A percentile compares a stretch with the other conserved stretches of the same genome.
phyloP scores from a whole-genome alignment of 2,329 filamentous ascomycete genomes.

The Neurospora sp. region DNA sequence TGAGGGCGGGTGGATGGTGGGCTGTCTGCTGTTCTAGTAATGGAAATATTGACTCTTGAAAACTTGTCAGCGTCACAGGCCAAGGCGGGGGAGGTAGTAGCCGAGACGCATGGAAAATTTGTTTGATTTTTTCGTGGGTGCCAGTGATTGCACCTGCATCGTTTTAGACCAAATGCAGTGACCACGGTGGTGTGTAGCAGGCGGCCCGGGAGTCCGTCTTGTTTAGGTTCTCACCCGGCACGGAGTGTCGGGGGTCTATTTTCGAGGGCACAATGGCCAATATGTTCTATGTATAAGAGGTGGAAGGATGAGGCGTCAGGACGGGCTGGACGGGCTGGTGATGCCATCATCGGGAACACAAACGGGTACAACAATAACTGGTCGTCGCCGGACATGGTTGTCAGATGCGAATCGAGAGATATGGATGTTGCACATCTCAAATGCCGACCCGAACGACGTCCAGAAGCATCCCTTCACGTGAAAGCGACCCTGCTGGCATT shows the following conservation, averaged over 20 bases:
- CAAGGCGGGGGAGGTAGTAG: not conserved
- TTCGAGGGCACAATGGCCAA: not conserved
- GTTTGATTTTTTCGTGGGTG: not conserved
- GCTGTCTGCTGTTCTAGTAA: not conserved
- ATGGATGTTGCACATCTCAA: not conserved
- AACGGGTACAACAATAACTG: not conserved
- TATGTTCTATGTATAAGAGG: not conserved
- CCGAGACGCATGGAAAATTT: not conserved
- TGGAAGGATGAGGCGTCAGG: not conserved
- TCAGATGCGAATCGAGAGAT: not conserved
- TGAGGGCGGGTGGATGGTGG: not conserved
- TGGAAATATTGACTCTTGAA: not conserved
- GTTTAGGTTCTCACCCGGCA: not conserved
- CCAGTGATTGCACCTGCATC: not conserved
- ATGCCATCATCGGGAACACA: not conserved
- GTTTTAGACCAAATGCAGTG: not conserved
- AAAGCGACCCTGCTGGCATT: not conserved
- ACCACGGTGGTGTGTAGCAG: not conserved
- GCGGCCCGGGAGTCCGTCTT: not conserved
- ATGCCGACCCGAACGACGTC: not conserved
- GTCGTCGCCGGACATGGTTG: not conserved
- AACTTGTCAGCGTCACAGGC: not conserved
- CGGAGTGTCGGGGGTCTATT: no score
- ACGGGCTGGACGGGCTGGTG: not conserved
- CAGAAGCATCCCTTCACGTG: not conserved